Percentiles rank a stretch among this genome's conserved stretches.
Conservation (phyloP, 768 basidiomycete species). For the Panaeolus papilionaceus region DNA sequence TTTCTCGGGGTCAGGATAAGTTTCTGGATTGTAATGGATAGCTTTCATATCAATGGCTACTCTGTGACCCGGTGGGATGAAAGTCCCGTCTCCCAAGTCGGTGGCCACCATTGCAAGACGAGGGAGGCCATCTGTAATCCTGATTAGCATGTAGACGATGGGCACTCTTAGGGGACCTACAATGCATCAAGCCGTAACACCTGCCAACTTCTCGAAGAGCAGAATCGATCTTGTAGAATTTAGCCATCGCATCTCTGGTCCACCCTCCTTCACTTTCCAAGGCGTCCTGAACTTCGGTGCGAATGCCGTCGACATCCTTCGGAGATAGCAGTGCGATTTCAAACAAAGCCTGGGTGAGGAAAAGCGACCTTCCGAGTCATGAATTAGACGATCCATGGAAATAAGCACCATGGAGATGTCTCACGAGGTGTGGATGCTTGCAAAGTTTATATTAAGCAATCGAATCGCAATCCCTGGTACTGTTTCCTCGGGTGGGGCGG, state of each 20-base stretch:
- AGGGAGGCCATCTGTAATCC: conserved; percentile 35
- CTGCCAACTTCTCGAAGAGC: conserved; percentile 43
- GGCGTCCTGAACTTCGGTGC: conserved; percentile 38
- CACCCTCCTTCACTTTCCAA: conserved; percentile 42
- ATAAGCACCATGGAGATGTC: conserved; percentile 18
- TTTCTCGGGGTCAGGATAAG: conserved; percentile 40
- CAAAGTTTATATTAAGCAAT: conserved; percentile 46
- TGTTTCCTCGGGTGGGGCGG: conserved; percentile 37
- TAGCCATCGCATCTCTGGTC: conserved; percentile 40
- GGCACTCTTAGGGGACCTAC: conserved; percentile 25
- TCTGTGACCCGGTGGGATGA: conserved; percentile 38
- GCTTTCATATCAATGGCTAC: conserved; percentile 42
- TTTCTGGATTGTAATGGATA: conserved; percentile 40
- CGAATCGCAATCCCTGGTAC: conserved; percentile 40
- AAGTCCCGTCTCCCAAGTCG: conserved; percentile 38
- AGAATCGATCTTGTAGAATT: conserved; percentile 43
- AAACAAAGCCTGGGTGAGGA: conserved; percentile 42
- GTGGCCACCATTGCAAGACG: conserved; percentile 35
- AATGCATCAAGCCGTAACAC: conserved; percentile 41
- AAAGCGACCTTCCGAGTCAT: conserved; percentile 37
- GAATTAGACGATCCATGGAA: conserved; percentile 5
- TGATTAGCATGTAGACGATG: neutral
- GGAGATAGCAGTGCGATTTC: conserved; percentile 38
- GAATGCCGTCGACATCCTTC: conserved; percentile 38
- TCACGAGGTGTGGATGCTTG: conserved; percentile 46